Evolutionary conservation across 2,329 filamentous ascomycete genomes (phyloP).

Genomic region (Ramularia collo-cygni): DNA sequence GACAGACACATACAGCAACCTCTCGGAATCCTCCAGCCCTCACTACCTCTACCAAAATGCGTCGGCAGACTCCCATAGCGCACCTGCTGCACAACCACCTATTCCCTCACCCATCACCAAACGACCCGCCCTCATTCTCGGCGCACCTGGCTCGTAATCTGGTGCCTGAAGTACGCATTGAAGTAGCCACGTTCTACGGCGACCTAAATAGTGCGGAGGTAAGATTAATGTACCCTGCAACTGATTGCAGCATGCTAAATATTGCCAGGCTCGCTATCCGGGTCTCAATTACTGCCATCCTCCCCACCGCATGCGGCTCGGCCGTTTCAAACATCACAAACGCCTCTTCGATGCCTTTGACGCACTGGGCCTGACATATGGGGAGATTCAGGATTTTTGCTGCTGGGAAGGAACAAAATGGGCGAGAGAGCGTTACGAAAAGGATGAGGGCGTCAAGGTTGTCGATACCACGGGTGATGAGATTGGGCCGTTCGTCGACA

Average conservation of each 20-base stretch:
- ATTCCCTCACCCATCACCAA: slow-evolving; percentile 60
- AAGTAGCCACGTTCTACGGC: slow-evolving; percentile 72
- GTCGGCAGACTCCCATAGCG: slow-evolving; percentile 60
- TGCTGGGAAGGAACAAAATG: slow-evolving; percentile 79
- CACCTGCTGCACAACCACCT: slow-evolving; percentile 68
- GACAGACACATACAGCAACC: background rate
- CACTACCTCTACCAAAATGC: slow-evolving; percentile 48
- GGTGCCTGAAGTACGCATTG: slow-evolving; percentile 70
- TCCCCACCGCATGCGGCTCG: slow-evolving; percentile 69
- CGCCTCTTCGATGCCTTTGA: slow-evolving; percentile 72
- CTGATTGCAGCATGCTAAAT: background rate
- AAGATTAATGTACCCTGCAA: background rate
- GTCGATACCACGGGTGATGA: slow-evolving; percentile 65
- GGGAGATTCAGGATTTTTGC: slow-evolving; percentile 65
- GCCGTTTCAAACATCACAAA: slow-evolving; percentile 69
- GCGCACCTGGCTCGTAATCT: slow-evolving; percentile 63
- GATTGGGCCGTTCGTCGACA: slow-evolving; percentile 54
- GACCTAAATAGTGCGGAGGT: slow-evolving; percentile 67
- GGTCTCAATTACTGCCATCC: slow-evolving; percentile 70
- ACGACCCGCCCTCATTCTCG: slow-evolving; percentile 65
- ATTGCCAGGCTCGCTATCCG: slow-evolving; percentile 59
- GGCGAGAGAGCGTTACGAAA: slow-evolving; percentile 74
- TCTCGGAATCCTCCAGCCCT: background rate
- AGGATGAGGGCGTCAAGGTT: slow-evolving; percentile 64
- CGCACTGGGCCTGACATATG: slow-evolving; percentile 57